phyloP scores from a whole-genome alignment of 1,284 basidiomycete genomes.

The Trichosporon faecale region DNA sequence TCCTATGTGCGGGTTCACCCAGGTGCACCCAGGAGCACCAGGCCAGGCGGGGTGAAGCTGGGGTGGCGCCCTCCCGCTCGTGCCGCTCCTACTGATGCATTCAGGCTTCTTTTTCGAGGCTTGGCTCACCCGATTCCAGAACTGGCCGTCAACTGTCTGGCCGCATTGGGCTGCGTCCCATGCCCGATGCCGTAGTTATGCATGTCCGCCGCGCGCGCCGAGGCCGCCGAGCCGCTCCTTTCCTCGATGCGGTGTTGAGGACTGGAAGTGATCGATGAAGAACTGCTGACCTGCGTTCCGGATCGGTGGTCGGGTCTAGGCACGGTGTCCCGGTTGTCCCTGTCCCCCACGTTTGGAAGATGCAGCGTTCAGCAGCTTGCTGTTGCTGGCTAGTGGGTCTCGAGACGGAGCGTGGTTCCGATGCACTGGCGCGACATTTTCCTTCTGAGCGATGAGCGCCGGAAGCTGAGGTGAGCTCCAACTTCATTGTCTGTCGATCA shows the following conservation, averaged over 20 bases:
- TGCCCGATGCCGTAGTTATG: not conserved
- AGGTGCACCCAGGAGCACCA: no score
- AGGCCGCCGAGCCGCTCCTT: not conserved
- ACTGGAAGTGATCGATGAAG: not conserved
- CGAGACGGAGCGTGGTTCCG: not conserved
- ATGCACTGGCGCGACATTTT: not conserved
- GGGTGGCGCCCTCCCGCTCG: not conserved
- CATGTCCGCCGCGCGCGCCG: not conserved
- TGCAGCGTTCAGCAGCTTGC: not conserved
- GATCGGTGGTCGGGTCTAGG: not conserved
- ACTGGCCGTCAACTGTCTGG: not conserved
- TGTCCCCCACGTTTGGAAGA: not conserved
- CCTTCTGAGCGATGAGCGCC: not conserved
- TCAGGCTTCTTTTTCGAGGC: conserved; percentile 2
- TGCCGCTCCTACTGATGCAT: not conserved
- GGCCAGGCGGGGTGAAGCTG: not conserved
- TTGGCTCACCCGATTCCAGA: not conserved
- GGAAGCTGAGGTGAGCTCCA: not conserved
- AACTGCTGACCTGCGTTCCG: not conserved
- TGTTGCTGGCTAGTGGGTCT: not conserved
- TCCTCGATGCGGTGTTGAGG: not conserved
- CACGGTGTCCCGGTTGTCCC: not conserved
- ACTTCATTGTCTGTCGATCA: not conserved
- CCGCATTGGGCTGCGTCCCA: not conserved
- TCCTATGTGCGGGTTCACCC: not conserved